Evolutionary conservation across 192 early-diverging fungal species (phyloP).

Genomic region (Linnemannia zychae): DNA sequence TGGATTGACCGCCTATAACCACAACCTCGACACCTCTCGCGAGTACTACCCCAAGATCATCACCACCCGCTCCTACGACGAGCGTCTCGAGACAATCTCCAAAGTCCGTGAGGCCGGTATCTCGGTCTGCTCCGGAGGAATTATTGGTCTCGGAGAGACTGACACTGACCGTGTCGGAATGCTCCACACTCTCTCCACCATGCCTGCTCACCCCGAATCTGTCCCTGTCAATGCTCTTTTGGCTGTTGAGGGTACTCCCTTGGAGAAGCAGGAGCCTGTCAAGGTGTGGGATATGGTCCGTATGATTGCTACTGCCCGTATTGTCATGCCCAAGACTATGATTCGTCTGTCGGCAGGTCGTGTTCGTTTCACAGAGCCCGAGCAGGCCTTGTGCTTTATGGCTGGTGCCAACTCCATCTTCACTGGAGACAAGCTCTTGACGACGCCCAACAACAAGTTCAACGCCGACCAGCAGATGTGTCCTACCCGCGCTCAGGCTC

Average conservation of each 20-base stretch:
- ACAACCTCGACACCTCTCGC: conserved; percentile 86
- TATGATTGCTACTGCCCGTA: conserved; percentile 88
- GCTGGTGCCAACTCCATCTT: conserved; percentile 90
- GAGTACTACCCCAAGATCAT: conserved; percentile 88
- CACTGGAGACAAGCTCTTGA: conserved; percentile 86
- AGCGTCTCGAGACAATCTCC: conserved; percentile 80
- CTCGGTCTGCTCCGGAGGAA: conserved; percentile 86
- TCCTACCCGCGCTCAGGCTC: conserved; percentile 64
- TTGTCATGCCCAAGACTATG: conserved; percentile 85
- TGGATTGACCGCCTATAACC: conserved; percentile 89
- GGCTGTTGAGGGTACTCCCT: conserved; percentile 85
- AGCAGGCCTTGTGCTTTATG: conserved; percentile 85
- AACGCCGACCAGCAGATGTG: conserved; percentile 82
- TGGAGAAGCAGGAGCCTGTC: conserved; percentile 83
- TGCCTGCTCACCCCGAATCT: conserved; percentile 80
- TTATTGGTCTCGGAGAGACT: conserved; percentile 86
- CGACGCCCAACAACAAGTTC: conserved; percentile 83
- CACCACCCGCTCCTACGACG: conserved; percentile 85
- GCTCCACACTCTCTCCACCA: conserved; percentile 79
- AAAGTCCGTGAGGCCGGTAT: conserved; percentile 84
- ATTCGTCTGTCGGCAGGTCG: conserved; percentile 83
- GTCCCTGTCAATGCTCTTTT: conserved; percentile 86
- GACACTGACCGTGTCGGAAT: conserved; percentile 80
- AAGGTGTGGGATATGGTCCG: conserved; percentile 87
- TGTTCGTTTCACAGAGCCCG: conserved; percentile 75